Evolutionary conservation across 2,329 filamentous ascomycete genomes (phyloP), one percentile per base, ranked within the genome.

Genomic region (Fusarium pseudograminearum): DNA sequence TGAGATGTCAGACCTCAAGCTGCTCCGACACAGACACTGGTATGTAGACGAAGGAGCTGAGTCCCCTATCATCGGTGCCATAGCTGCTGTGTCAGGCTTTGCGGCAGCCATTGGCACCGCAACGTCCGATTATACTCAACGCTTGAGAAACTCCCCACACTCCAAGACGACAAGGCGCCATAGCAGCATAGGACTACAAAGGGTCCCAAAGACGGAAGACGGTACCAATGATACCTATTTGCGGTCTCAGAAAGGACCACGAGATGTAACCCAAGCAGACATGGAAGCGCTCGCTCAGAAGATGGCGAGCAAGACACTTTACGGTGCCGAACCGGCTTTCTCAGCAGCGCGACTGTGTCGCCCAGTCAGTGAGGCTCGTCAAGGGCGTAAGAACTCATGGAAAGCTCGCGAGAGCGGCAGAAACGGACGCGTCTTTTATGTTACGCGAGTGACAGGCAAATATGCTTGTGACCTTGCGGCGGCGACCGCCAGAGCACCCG

Each of bases 21-120:
- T 90, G 76, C 44, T 79, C 4, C 64, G 57, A 6, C 71, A 70
- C 11, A 73, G 66, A 38, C 88, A 90, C 71, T 91, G 91, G 76
- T 86, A 90, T 60, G 87, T 88, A 0, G 88, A 90, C 57, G 85
- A 89, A 50, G 89, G 89, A 3, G 89, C 90, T 0, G 85, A 84
- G 68, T 89, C 91, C 66, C 90, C 90, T 1, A 81, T 91, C 7
- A 86, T 87, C 33, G 90, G 89, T 31, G 88, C 86, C 16, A 87
- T 90, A 12, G 87, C 87, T 34, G 90, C 92, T 0, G 79, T 92
- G 5, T 81, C 92, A 5, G 65, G 38, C 87, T 91, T 90, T 2
- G 84, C 91, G 53, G 86, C 88, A 2, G 88, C 88, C 44, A 84
- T 93, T 14, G 72, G 66, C 30, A 74, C 69, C 2, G 71, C 72